phyloP scores from a whole-genome alignment of 2,329 filamentous ascomycete species.

The Dryadomyces sulphureus region DNA sequence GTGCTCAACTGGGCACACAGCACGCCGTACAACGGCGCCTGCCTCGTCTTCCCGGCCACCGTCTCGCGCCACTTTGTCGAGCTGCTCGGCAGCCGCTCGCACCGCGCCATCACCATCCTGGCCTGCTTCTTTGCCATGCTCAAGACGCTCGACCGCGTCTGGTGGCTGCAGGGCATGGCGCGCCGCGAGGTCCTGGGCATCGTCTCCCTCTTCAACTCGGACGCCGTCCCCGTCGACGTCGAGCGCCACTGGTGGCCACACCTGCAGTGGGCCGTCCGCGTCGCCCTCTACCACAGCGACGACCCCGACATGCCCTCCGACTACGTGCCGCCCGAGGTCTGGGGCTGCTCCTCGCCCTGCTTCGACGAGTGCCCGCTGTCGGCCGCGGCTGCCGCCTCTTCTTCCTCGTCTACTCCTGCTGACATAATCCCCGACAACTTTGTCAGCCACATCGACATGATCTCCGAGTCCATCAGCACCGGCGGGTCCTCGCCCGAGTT shows the following conservation, averaged over 20 bases:
- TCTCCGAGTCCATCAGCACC: conserved; percentile 21
- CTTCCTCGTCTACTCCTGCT: no score
- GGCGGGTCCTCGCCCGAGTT: conserved; percentile 2
- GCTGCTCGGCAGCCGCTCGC: conserved; percentile 41
- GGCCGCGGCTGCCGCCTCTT: conserved; percentile 7
- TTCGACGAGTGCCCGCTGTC: conserved; percentile 17
- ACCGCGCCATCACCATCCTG: conserved; percentile 47
- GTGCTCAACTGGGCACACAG: conserved; percentile 53
- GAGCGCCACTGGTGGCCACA: conserved; percentile 42
- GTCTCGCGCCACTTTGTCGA: conserved; percentile 47
- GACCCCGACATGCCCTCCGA: conserved; percentile 26
- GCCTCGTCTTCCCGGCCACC: conserved; percentile 48
- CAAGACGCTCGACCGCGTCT: conserved; percentile 44
- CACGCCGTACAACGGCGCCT: conserved; percentile 41
- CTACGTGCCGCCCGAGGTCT: conserved; percentile 39
- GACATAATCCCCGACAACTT: conserved; percentile 14
- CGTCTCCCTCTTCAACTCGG: conserved; percentile 40
- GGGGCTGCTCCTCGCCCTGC: conserved; percentile 35
- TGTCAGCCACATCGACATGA: conserved; percentile 29
- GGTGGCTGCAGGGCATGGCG: conserved; percentile 58
- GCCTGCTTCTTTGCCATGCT: conserved; percentile 54
- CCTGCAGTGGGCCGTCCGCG: conserved; percentile 44
- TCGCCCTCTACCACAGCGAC: conserved; percentile 39
- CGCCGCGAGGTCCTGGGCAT: conserved; percentile 51
- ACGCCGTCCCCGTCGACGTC: conserved; percentile 26